A percentile compares a stretch with the other conserved stretches of the same genome.
Evolutionary conservation across 192 early-diverging fungal species (phyloP).

Genomic region (Funneliformis geosporum): DNA sequence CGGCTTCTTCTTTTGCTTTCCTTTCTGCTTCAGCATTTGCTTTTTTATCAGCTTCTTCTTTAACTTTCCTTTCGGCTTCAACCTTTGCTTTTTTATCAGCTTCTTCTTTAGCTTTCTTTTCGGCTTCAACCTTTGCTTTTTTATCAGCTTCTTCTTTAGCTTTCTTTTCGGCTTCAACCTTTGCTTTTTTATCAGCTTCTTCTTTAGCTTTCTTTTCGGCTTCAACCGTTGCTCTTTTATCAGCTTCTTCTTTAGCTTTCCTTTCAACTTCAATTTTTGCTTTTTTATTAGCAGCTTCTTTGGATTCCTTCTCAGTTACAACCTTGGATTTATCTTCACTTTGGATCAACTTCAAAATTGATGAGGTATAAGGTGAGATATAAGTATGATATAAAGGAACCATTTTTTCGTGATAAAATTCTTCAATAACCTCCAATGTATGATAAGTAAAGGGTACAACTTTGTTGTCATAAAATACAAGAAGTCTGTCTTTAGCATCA

Average conservation of each 20-base stretch:
- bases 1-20: neutral
- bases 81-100: neutral
- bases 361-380: neutral
- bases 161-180: neutral
- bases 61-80: slow-evolving; percentile 4
- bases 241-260: slow-evolving; percentile 9
- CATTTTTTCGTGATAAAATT: neutral
- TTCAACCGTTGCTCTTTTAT: neutral
- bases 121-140: neutral
- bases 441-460: neutral
- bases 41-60: neutral
- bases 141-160: neutral
- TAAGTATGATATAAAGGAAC: neutral
- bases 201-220: neutral
- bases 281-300: neutral
- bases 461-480: neutral
- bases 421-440: neutral
- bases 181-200: neutral
- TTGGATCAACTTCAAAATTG: neutral
- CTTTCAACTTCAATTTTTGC: neutral
- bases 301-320: neutral
- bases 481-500: neutral
- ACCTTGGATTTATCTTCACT: neutral
- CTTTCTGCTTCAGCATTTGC: neutral
- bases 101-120: slow-evolving; percentile 5